These are phyloP conservation scores for Kodamaea arcana DNA, from an alignment of 1,139 yeast genomes.

Conservation along the genomic window DNA sequence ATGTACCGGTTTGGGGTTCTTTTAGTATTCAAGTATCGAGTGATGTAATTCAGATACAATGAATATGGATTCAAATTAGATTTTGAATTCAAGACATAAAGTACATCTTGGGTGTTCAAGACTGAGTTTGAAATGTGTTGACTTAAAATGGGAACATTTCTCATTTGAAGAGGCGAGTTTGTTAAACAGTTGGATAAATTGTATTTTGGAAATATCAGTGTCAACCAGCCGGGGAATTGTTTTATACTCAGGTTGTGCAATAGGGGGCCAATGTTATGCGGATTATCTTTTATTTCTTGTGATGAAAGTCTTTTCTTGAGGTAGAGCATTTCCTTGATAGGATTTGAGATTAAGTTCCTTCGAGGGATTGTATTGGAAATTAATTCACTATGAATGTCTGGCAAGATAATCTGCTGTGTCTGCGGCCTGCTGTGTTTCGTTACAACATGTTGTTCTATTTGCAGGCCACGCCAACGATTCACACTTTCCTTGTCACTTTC, in stretches of 20 bases:
- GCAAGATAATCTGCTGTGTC: conserved; percentile 4
- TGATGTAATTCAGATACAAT: conserved; percentile 11
- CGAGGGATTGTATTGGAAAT: not conserved
- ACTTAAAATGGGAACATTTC: conserved; percentile 1
- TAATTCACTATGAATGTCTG: not conserved
- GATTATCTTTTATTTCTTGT: too few relatives aligned
- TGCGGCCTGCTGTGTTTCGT: too few relatives aligned
- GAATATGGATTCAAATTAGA: conserved; percentile 8
- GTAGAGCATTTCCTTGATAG: conserved; percentile 6
- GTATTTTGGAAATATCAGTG: conserved; percentile 6
- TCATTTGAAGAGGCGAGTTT: not conserved
- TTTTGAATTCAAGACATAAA: conserved; percentile 9
- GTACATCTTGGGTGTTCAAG: conserved; percentile 7
- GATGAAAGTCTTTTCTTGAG: conserved; percentile 4
- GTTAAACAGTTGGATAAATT: conserved; percentile 5
- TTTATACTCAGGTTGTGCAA: not conserved
- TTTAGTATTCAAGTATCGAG: conserved; percentile 2
- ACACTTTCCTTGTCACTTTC: too few relatives aligned
- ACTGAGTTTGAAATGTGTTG: not conserved
- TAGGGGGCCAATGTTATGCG: not conserved
- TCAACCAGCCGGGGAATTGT: conserved; percentile 13
- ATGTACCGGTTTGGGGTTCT: conserved; percentile 10
- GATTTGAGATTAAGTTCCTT: conserved; percentile 1
- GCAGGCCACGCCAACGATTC: too few relatives aligned
- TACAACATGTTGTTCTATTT: too few relatives aligned